These are phyloP conservation scores for Beta macrorhiza DNA, from an alignment of 179 eudicot genomes.

Conservation along the genomic window DNA sequence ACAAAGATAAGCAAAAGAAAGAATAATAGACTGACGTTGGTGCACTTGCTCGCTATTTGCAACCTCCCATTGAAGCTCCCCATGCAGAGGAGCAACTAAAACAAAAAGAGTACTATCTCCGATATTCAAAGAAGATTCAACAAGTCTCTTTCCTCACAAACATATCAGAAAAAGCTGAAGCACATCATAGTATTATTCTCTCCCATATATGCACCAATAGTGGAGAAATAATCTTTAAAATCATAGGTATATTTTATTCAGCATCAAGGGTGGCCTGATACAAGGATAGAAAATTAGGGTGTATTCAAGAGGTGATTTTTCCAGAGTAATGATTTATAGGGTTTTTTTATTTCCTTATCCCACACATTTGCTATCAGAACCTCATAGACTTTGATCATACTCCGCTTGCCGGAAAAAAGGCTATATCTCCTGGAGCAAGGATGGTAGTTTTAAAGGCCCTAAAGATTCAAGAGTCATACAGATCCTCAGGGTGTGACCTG, in stretches of 20 bases:
- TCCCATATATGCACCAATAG: neutral
- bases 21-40: neutral
- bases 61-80: neutral
- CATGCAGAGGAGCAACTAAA: neutral
- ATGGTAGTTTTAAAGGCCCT: neutral
- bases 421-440: neutral
- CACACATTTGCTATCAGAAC: neutral
- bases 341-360: neutral
- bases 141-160: neutral
- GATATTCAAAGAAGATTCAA: neutral
- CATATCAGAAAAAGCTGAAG: neutral
- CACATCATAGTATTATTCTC: neutral
- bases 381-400: neutral
- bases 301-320: neutral
- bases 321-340: neutral
- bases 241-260: neutral
- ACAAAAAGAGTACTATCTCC: conserved; percentile 7
- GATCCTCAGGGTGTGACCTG: neutral
- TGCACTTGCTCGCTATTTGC: neutral
- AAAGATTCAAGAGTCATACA: neutral
- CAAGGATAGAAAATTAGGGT: neutral
- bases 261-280: neutral
- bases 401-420: neutral
- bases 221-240: neutral
- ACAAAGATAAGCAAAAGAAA: neutral